phyloP scores from a whole-genome alignment of 1,284 basidiomycete genomes.

The Trichosporon coremiiforme region DNA sequence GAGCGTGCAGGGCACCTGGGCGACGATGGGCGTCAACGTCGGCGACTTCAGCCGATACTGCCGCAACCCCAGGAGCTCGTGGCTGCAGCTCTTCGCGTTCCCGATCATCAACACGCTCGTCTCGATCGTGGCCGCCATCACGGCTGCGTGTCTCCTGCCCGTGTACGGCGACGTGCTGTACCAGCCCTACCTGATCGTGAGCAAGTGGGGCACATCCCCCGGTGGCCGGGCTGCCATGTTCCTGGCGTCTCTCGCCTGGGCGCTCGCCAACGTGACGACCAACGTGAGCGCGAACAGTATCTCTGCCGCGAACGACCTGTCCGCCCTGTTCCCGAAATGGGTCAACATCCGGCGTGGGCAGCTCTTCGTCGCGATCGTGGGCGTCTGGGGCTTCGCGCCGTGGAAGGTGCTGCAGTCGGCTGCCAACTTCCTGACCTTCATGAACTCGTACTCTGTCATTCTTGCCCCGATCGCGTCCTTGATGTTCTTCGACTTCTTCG shows the following conservation, averaged over 20 bases:
- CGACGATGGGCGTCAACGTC: constrained; percentile 32
- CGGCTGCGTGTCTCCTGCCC: constrained; percentile 24
- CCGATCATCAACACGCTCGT: constrained; percentile 28
- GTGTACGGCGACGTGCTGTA: constrained; percentile 62
- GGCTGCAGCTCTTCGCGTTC: constrained; percentile 29
- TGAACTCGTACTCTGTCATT: constrained; percentile 53
- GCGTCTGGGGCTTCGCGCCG: constrained; percentile 63
- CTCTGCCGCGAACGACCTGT: constrained; percentile 76
- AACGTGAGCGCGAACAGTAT: constrained; percentile 72
- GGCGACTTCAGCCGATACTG: constrained; percentile 34
- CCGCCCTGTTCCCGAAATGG: constrained; percentile 61
- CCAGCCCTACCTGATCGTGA: constrained; percentile 40
- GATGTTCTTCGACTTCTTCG: constrained; percentile 52
- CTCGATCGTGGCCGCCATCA: constrained; percentile 54
- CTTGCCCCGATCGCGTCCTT: constrained; percentile 50
- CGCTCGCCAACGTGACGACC: constrained; percentile 69
- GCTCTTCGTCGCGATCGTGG: constrained; percentile 70
- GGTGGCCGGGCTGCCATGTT: constrained; percentile 66
- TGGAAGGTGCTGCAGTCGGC: constrained; percentile 52
- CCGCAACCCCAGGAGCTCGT: constrained; percentile 20
- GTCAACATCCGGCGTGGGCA: constrained; percentile 77
- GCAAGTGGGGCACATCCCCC: constrained; percentile 29
- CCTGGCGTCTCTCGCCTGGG: constrained; percentile 70
- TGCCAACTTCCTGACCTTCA: constrained; percentile 51
- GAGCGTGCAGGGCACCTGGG: constrained; percentile 27